Conservation (phyloP, 1,139 yeast genomes). For the Sugiyamaella novakii region DNA sequence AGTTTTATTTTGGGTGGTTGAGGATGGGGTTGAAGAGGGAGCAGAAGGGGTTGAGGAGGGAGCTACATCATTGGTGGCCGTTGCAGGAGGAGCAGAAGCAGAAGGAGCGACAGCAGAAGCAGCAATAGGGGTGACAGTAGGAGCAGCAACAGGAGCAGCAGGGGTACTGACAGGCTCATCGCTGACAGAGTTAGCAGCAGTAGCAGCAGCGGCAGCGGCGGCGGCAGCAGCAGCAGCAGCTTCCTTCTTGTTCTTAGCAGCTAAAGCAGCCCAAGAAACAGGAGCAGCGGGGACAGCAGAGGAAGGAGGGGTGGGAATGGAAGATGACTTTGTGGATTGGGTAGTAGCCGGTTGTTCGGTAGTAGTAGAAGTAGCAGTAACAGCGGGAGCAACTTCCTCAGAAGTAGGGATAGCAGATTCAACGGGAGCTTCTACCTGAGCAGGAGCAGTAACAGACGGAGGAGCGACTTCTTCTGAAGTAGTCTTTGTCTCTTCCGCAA, state of each 20-base stretch:
- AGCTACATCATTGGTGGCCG: slow-evolving; percentile 14
- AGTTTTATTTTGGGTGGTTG: slow-evolving; percentile 8
- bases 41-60: slow-evolving; percentile 13
- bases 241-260: slow-evolving; percentile 31
- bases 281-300: slow-evolving; percentile 29
- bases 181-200: slow-evolving; percentile 17
- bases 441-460: slow-evolving; percentile 9
- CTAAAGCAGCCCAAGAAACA: slow-evolving; percentile 40
- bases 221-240: slow-evolving; percentile 18
- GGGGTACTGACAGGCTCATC: slow-evolving; percentile 15
- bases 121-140: slow-evolving; percentile 31
- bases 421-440: slow-evolving; percentile 7
- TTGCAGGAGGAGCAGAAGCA: slow-evolving; percentile 19
- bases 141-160: slow-evolving; percentile 30
- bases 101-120: slow-evolving; percentile 28
- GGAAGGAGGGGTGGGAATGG: slow-evolving; percentile 19
- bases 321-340: no score
- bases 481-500: slow-evolving; percentile 9
- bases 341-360: slow-evolving; percentile 17
- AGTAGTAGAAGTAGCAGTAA: slow-evolving; percentile 17
- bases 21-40: slow-evolving; percentile 11
- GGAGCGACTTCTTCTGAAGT: neutral
- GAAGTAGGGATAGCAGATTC: slow-evolving; percentile 8
- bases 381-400: slow-evolving; percentile 11
- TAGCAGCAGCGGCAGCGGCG: slow-evolving; percentile 21